Evolutionary conservation across 805 yeast genomes (phyloP), one percentile per base, ranked within the genome.

Genomic region (Ogataea populi-albae): DNA sequence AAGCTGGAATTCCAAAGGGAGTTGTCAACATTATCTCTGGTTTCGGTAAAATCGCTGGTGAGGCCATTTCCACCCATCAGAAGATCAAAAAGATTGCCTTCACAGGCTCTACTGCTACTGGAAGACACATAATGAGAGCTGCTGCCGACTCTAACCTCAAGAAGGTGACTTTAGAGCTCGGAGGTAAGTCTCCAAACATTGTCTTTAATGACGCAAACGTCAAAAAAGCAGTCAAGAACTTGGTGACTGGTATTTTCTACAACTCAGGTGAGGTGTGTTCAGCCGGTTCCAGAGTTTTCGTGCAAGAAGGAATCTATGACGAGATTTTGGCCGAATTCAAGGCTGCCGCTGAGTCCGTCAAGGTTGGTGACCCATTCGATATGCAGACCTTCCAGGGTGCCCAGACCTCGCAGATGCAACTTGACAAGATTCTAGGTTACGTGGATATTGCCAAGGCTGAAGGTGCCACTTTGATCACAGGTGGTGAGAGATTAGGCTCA

Each of bases 231-330:
- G 55, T 67, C 31, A 60, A 68, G 37, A 70, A 72, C 55, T 70
- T 81, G 51, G 68, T 77, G 34, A 63, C 71, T 32, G 87, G 87
- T 68, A 83, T 83, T 53, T 81, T 81, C 69, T 76, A 71, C 68
- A 82, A 82, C 65, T 80, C 87, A 45, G 91, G 89, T 64, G 88
- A 83, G 66, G 85, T 83, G 40, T 83, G 91, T 60, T 78, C 84
- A 51, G 86, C 89, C 30, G 89, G 89, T 59, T 81, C 89, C 23
- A 79, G 93, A 73, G 68, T 83, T 40, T 81, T 75, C 57, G 73
- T 83, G 43, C 89, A 83, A 64, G 86, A 78, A 46, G 81, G 73
- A 23, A 69, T 80, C 41, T 81, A 83, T 60, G 87, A 82, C 47
- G 68, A 71, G 46, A 68, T 82, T 32, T 61, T 81, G 33, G 64